Evolutionary conservation across 768 basidiomycete species (phyloP), one percentile per base, ranked within the genome.

Genomic region (Calocera viscosa): DNA sequence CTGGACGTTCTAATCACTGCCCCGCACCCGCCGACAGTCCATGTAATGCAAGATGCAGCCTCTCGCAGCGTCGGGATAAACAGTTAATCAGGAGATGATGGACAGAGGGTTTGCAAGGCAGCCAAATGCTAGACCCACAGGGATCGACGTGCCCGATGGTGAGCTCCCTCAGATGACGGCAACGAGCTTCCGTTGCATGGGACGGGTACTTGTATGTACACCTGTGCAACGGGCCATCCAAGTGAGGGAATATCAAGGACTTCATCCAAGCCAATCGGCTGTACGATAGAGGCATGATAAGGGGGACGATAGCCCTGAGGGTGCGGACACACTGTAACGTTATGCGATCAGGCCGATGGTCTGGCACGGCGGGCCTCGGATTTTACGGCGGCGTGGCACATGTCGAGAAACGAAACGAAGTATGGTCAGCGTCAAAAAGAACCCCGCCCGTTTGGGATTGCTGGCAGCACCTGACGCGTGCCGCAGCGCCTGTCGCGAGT

Each of bases 181-280:
- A 47, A 24, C 19, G 24, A 8, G 8, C 5, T 47, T 47, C 43
- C 43, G 43, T 5, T 17, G 19, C 7, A 5, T 47, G 8, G 19
- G 43, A 24, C 19, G 43, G 24, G 24, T 5, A 7, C 43, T 7
- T 47, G 16, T 3, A 7, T 19, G 43, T 47, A 19, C 43, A 47
- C 3, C 7, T 24, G 35, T 38, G 7, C 35, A 5, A 38, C 7
- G 53, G 24, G 53, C 11, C 26, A 26, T 60, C 26, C 26, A 19
- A 30, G 30, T 32, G 30, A 26, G 10, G 22, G 10, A 26, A 22
- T 28, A 32, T 16, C 53, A 19, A 22, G 24, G 2, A 11, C 14
- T 16, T 10, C 30, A 60, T 60, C 53, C 26, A 60, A 60, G 53
- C 53, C 53, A 60, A 60, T 60, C 53, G 30, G 53, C 24, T 60